phyloP scores from a whole-genome alignment of 1,139 yeast genomes.

The Protomyces gravidus region DNA sequence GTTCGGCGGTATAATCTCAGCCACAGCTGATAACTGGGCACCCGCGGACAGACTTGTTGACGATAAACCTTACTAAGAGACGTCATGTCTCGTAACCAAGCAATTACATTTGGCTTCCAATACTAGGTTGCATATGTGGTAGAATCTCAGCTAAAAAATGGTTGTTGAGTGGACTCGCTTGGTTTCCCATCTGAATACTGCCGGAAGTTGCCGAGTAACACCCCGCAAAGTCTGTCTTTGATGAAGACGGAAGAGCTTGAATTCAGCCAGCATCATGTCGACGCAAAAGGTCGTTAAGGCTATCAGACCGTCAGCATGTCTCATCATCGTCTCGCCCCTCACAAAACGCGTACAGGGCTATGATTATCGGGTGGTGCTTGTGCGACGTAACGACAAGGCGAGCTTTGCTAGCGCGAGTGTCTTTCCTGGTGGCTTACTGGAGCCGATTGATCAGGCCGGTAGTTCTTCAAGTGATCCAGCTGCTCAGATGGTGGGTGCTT shows the following conservation, averaged over 20 bases:
- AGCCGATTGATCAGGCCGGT: slow-evolving; percentile 1
- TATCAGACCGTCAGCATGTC: slow-evolving; percentile 19
- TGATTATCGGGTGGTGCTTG: slow-evolving; percentile 15
- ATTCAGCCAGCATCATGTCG: neutral
- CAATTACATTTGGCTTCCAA: neutral
- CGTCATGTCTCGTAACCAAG: neutral
- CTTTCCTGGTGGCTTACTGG: slow-evolving; percentile 23
- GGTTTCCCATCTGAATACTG: neutral
- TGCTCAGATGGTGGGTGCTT: neutral
- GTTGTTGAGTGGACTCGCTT: too few relatives aligned
- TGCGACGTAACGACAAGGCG: slow-evolving; percentile 20
- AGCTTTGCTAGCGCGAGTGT: slow-evolving; percentile 24
- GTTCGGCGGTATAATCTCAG: slow-evolving; percentile 3
- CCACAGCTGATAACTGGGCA: neutral
- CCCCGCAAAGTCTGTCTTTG: neutral
- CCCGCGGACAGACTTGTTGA: slow-evolving; percentile 1
- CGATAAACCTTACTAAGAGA: neutral
- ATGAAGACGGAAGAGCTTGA: neutral
- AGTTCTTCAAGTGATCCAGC: neutral
- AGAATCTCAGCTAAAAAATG: too few relatives aligned
- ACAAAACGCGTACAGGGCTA: slow-evolving; percentile 5
- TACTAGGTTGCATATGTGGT: too few relatives aligned
- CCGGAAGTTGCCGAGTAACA: neutral
- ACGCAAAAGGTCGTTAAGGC: neutral
- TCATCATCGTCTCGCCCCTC: slow-evolving; percentile 17